Conservation (phyloP, 352 stramenopile species). For the Pythium graminicola region DNA sequence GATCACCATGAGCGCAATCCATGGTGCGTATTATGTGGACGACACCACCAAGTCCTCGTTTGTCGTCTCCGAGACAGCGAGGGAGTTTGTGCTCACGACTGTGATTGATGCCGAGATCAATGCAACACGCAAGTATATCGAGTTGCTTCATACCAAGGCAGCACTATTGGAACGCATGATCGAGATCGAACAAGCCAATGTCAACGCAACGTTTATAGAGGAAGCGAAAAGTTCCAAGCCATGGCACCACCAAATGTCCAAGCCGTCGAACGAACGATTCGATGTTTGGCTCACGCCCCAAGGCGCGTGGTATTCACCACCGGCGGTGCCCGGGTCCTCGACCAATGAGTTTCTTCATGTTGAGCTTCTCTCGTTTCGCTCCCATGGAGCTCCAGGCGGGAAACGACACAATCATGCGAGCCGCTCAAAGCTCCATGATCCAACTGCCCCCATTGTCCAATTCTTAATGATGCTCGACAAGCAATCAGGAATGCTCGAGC, state of each 20-base stretch:
- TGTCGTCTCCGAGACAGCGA: neutral
- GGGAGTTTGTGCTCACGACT: neutral
- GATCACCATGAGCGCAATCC: neutral
- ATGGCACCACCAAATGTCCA: conserved; percentile 3
- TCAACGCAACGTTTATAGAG: neutral
- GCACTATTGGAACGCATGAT: conserved; percentile 6
- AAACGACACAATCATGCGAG: neutral
- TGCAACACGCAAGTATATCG: conserved; percentile 5
- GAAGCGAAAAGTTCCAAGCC: neutral
- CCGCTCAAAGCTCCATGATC: neutral
- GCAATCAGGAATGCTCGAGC: neutral
- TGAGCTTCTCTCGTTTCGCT: conserved; percentile 19
- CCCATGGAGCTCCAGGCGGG: conserved; percentile 3
- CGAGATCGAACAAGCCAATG: neutral
- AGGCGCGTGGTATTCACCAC: conserved; percentile 4
- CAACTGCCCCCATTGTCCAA: neutral
- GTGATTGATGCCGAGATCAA: conserved; percentile 18
- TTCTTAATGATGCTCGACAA: conserved; percentile 20
- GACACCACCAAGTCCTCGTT: neutral
- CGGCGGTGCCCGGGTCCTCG: neutral
- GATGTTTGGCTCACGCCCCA: conserved; percentile 18
- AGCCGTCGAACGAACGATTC: conserved; percentile 4
- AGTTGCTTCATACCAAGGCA: conserved; percentile 5
- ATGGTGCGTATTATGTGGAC: neutral
- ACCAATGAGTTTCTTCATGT: conserved; percentile 6